Base-by-base conservation (phyloP, 2,329 filamentous ascomycete genomes). In the Magnaporthales sp. region DNA sequence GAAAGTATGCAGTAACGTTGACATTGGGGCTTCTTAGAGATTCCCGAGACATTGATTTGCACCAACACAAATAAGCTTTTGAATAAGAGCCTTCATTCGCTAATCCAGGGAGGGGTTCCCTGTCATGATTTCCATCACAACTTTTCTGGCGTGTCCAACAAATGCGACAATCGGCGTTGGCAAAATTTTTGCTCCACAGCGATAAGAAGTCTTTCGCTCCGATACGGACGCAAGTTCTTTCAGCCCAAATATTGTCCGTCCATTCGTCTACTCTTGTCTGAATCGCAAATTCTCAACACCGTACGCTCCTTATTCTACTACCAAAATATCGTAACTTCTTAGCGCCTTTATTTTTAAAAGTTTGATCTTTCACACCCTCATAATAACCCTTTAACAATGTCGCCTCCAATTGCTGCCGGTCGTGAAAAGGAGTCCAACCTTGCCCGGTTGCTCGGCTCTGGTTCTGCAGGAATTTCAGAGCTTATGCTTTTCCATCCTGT, bases 401-500 rank as follows among this genome's bases (percentile, higher is more conserved):
- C 89, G 76, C 87, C 89, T 68, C 75, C 81, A 58, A 75, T 77
- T 72, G 77, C 79, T 72, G 74, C 76, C 71, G 79, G 78, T 65
- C 74, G 75, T 66, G 79, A 96, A 85, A 92, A 86, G 81, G 95
- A 99, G 84, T 97, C 93, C 67, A 93, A 91, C 74, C 77, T 90
- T 76, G 95, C 95, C 73, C 87, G 95, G 80, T 81, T 99, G 71
- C 82, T 97, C 71, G 95, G 95, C 74, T 97, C 95, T 75, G 95
- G 95, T 75, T 92, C 89, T 75, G 93, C 93, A 75, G 93, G 93
- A 83, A 94, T 97, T 78, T 90, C 93, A 74, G 94, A 97, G 81
- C 84, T 97, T 75, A 88, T 92, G 75, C 88, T 97, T 78, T 97
- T 97, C 84, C 92, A 96, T 77, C 92, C 92, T 70, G 92, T 92